Evolutionary conservation across 2,329 filamentous ascomycete species (phyloP).

Genomic region (Lanzia echinophila): DNA sequence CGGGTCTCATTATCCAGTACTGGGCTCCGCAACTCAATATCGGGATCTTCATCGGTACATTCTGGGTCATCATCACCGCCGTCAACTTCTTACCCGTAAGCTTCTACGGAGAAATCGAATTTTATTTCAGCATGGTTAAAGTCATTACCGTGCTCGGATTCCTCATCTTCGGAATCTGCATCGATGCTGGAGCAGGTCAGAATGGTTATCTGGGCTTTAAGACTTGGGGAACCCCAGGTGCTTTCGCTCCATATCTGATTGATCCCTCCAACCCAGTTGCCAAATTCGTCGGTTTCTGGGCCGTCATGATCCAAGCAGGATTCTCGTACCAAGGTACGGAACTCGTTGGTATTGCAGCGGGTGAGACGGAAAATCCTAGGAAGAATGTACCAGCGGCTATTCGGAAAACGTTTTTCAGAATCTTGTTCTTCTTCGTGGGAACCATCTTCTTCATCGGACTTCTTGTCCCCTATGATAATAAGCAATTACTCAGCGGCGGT

Average conservation of each 20-base stretch:
- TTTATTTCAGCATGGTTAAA: conserved; percentile 73
- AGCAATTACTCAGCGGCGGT: conserved; percentile 46
- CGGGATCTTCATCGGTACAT: conserved; percentile 66
- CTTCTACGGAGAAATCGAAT: conserved; percentile 71
- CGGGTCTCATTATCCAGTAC: conserved; percentile 69
- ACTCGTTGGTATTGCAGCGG: conserved; percentile 59
- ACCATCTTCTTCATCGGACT: conserved; percentile 50
- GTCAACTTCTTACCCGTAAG: conserved; percentile 66
- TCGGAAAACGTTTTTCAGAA: conserved; percentile 59
- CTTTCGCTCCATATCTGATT: conserved; percentile 59
- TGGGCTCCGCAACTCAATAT: conserved; percentile 59
- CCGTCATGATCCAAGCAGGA: conserved; percentile 41
- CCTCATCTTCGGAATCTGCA: conserved; percentile 68
- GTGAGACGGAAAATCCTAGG: conserved; percentile 57
- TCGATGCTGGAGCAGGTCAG: conserved; percentile 63
- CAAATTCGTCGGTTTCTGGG: conserved; percentile 60
- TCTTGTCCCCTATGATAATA: conserved; percentile 50
- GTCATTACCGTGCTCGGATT: conserved; percentile 69
- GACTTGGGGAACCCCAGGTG: conserved; percentile 52
- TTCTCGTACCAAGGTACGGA: conserved; percentile 59
- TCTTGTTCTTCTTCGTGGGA: conserved; percentile 40
- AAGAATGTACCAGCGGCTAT: conserved; percentile 56
- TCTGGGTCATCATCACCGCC: conserved; percentile 63
- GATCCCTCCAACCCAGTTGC: conserved; percentile 32
- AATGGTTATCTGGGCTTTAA: conserved; percentile 51